Percentiles rank a stretch among this genome's conserved stretches.
Evolutionary conservation across 129 eudicot genomes (phyloP).

Genomic region (Artemisia argyi): DNA sequence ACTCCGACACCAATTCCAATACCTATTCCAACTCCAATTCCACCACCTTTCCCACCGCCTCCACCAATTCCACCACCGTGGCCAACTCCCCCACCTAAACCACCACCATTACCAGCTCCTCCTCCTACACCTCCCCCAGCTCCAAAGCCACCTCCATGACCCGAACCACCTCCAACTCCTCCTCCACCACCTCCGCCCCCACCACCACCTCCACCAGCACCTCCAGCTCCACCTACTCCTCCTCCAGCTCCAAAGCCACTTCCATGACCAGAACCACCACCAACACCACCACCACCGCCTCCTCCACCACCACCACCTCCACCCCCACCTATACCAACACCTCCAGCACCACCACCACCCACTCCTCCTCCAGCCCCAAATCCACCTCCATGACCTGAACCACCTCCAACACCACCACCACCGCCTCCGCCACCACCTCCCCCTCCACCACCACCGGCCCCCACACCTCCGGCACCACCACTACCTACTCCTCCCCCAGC

Average conservation of each 20-base stretch:
- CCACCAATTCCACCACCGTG: conserved; percentile 28
- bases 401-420: conserved; percentile 38
- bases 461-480: conserved; percentile 28
- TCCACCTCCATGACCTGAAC: conserved; percentile 34
- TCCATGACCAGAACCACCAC: conserved; percentile 44
- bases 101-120: conserved; percentile 32
- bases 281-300: conserved; percentile 33
- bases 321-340: conserved; percentile 9
- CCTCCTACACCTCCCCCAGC: conserved; percentile 20
- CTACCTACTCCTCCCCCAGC: conserved; percentile 32
- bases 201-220: conserved; percentile 33
- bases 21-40: conserved; percentile 34
- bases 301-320: conserved; percentile 19
- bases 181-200: conserved; percentile 22
- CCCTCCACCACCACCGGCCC: conserved; percentile 35
- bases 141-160: conserved; percentile 25
- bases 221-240: conserved; percentile 30
- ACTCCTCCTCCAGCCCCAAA: conserved; percentile 33
- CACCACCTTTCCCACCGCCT: conserved; percentile 31
- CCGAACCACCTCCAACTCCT: conserved; percentile 33
- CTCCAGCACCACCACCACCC: conserved; percentile 21
- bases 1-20: conserved; percentile 26
- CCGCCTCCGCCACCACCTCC: conserved; percentile 37
- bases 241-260: conserved; percentile 45
- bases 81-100: conserved; percentile 26